Conservation (phyloP, 768 basidiomycete species). For the Fomitopsis serialis region DNA sequence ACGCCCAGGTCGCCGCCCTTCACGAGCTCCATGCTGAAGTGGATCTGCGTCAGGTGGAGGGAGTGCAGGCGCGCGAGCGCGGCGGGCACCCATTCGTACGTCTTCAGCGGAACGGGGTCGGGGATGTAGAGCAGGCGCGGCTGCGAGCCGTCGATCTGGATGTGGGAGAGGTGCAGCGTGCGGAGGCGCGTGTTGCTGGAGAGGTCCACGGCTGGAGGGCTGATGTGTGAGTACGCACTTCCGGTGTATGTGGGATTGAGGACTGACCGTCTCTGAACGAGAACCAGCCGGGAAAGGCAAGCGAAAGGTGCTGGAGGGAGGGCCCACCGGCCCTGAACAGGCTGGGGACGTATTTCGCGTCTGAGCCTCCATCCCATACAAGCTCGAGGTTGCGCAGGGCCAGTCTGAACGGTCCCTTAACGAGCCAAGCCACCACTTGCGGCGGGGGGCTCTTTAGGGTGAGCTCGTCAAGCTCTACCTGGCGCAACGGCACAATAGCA, state of each 20-base stretch:
- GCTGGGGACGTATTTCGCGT: not conserved
- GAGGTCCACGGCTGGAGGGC: not conserved
- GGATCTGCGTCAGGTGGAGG: not conserved
- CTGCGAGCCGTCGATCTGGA: not conserved
- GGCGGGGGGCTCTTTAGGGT: not conserved
- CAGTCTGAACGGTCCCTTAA: not conserved
- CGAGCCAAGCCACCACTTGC: not conserved
- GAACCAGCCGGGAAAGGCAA: not conserved
- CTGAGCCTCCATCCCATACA: not conserved
- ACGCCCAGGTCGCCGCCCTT: not conserved
- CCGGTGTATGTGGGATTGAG: not conserved
- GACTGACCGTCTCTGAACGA: not conserved
- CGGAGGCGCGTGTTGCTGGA: not conserved
- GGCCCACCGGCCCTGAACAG: not conserved
- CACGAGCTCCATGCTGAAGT: not conserved
- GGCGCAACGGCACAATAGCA: not conserved
- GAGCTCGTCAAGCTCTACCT: not conserved
- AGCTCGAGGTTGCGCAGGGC: not conserved
- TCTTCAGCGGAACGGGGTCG: not conserved
- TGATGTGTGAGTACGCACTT: not conserved
- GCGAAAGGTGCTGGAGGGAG: not conserved
- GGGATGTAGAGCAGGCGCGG: conserved; percentile 1
- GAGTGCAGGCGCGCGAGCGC: not conserved
- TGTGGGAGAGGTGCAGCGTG: not conserved
- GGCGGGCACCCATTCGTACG: not conserved